phyloP scores from a whole-genome alignment of 768 basidiomycete genomes.

The Postia placenta region DNA sequence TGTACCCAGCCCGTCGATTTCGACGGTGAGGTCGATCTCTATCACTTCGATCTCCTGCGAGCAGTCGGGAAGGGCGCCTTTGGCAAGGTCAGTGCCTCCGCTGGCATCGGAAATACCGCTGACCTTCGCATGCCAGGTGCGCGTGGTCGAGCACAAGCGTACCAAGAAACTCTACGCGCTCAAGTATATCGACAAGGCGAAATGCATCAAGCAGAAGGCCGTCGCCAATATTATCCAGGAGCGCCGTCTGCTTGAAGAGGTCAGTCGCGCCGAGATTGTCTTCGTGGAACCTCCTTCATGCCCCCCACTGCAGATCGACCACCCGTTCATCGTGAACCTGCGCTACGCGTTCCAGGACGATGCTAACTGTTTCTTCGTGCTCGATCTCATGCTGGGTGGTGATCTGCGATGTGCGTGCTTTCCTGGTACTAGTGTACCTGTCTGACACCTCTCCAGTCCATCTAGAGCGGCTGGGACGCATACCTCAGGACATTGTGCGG shows the following conservation, averaged over 20 bases:
- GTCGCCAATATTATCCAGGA: conserved; percentile 94
- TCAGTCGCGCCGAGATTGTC: conserved; percentile 27
- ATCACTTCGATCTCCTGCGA: conserved; percentile 93
- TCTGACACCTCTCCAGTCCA: conserved; percentile 52
- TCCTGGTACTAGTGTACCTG: neutral
- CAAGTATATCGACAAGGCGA: conserved; percentile 97
- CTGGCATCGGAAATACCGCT: neutral
- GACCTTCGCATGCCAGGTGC: conserved; percentile 49
- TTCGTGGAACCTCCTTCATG: neutral
- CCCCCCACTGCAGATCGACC: conserved; percentile 59
- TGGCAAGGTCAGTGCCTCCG: conserved; percentile 70
- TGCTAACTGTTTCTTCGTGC: conserved; percentile 94
- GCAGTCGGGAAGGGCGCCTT: conserved; percentile 97
- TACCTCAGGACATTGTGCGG: conserved; percentile 66
- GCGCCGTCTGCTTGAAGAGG: conserved; percentile 88
- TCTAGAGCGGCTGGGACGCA: conserved; percentile 60
- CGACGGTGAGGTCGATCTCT: conserved; percentile 69
- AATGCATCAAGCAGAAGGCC: conserved; percentile 86
- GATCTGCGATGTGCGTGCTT: conserved; percentile 75
- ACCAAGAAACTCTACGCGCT: conserved; percentile 89
- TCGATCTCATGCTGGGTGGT: conserved; percentile 95
- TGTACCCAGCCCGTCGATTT: conserved; percentile 46
- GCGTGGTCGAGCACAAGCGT: conserved; percentile 94
- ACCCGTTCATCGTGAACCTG: conserved; percentile 84
- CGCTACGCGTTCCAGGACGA: conserved; percentile 98